Evolutionary conservation across 345 rosid genomes (phyloP).

Genomic region (Xanthoceras sorbifolium): DNA sequence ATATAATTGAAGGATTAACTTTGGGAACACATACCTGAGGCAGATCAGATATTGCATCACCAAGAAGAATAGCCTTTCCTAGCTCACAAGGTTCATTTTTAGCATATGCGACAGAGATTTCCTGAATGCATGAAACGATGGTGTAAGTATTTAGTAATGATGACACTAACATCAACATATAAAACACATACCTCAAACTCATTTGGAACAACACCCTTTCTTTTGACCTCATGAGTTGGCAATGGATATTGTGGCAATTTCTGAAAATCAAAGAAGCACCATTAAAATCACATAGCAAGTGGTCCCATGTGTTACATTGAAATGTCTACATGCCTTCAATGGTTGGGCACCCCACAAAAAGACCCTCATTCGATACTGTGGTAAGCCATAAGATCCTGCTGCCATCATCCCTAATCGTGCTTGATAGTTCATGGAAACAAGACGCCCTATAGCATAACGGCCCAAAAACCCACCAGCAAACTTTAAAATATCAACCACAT

Average conservation of each 20-base stretch:
- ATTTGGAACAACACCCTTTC: slow-evolving; percentile 21
- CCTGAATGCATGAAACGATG: slow-evolving; percentile 24
- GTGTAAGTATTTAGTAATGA: background rate
- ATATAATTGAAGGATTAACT: background rate
- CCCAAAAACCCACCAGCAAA: slow-evolving; percentile 40
- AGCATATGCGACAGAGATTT: slow-evolving; percentile 29
- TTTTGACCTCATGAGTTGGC: slow-evolving; percentile 46
- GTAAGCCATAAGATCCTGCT: slow-evolving; percentile 51
- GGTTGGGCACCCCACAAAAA: slow-evolving; percentile 58
- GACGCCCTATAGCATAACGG: slow-evolving; percentile 46
- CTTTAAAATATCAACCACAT: slow-evolving; percentile 47
- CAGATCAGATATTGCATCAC: slow-evolving; percentile 50
- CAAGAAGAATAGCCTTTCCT: slow-evolving; percentile 35
- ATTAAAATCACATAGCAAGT: background rate
- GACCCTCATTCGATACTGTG: slow-evolving; percentile 43
- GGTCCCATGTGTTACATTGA: background rate
- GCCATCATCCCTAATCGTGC: slow-evolving; percentile 47
- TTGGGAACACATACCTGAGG: slow-evolving; percentile 29
- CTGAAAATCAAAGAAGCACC: slow-evolving; percentile 23
- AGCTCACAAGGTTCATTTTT: slow-evolving; percentile 23
- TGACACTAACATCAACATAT: background rate
- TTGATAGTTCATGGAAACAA: slow-evolving; percentile 49
- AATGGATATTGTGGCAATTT: slow-evolving; percentile 51
- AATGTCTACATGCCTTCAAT: slow-evolving; percentile 28
- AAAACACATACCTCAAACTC: slow-evolving; percentile 43